Evolutionary conservation across 306 rosid species (phyloP).

Genomic region (Glycine tomentella): DNA sequence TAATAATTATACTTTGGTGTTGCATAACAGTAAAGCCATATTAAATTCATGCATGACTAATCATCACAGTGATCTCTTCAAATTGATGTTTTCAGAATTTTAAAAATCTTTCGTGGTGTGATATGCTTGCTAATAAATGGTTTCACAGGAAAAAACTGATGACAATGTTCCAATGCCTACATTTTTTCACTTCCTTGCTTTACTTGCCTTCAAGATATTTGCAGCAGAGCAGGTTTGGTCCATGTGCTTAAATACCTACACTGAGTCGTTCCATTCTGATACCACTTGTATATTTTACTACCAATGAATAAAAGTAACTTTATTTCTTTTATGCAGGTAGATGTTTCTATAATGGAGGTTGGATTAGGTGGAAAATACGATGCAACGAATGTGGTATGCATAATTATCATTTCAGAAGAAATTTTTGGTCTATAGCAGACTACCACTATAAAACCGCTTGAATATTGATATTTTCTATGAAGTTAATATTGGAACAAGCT

Average conservation of each 20-base stretch:
- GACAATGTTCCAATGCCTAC: conserved; percentile 84
- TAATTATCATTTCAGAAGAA: conserved; percentile 39
- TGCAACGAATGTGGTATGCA: conserved; percentile 94
- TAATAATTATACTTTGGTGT: conserved; percentile 16
- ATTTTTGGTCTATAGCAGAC: conserved; percentile 19
- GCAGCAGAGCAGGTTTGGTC: conserved; percentile 80
- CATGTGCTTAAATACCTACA: conserved; percentile 22
- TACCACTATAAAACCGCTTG: conserved; percentile 32
- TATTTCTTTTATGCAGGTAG: conserved; percentile 67
- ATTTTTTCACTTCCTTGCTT: conserved; percentile 92
- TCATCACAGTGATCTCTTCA: conserved; percentile 27
- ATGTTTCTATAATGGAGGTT: conserved; percentile 93
- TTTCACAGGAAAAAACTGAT: conserved; percentile 67
- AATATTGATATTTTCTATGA: conserved; percentile 25
- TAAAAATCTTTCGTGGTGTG: background rate
- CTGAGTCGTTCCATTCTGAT: conserved; percentile 34
- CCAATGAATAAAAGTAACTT: conserved; percentile 24
- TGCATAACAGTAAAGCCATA: conserved; percentile 16
- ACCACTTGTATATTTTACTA: background rate
- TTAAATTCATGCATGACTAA: conserved; percentile 12
- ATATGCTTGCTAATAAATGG: conserved; percentile 24
- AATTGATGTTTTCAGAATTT: conserved; percentile 6
- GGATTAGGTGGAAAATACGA: conserved; percentile 95
- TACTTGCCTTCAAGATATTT: conserved; percentile 97
- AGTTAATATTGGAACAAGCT: conserved; percentile 30